phyloP scores from a whole-genome alignment of 257 asterid genomes.

The Salvia miltiorrhiza region DNA sequence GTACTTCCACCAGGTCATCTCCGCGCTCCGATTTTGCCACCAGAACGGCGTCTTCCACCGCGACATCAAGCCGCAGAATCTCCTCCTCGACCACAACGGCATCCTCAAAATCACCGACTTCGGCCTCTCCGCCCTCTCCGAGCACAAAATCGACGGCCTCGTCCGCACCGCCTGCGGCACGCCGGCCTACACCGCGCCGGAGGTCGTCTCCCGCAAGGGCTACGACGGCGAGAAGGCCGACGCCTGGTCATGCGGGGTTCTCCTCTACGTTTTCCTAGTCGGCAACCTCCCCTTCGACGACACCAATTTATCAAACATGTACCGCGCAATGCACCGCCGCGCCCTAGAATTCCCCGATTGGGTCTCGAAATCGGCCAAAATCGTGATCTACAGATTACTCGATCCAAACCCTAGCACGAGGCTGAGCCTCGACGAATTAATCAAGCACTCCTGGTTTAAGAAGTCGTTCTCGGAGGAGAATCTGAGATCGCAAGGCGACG shows the following conservation, averaged over 20 bases:
- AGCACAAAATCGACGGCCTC: constrained; percentile 55
- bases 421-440: constrained; percentile 52
- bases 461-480: constrained; percentile 41
- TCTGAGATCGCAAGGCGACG: constrained; percentile 2
- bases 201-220: constrained; percentile 62
- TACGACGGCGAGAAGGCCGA: constrained; percentile 88
- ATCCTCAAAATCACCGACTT: constrained; percentile 71
- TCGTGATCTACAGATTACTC: constrained; percentile 47
- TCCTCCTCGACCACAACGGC: constrained; percentile 61
- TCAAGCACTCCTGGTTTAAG: constrained; percentile 61
- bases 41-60: constrained; percentile 83
- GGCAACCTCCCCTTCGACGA: constrained; percentile 78
- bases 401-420: constrained; percentile 78
- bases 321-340: constrained; percentile 68
- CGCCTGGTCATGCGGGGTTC: constrained; percentile 93
- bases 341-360: constrained; percentile 51
- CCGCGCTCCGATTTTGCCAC: constrained; percentile 78
- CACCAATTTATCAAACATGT: constrained; percentile 57
- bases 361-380: constrained; percentile 58
- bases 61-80: constrained; percentile 87
- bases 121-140: constrained; percentile 85
- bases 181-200: constrained; percentile 93
- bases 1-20: constrained; percentile 67
- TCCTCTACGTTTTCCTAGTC: constrained; percentile 55
- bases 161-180: constrained; percentile 85